phyloP scores from a whole-genome alignment of 2,329 filamentous ascomycete species.

The Volutella citrinella region DNA sequence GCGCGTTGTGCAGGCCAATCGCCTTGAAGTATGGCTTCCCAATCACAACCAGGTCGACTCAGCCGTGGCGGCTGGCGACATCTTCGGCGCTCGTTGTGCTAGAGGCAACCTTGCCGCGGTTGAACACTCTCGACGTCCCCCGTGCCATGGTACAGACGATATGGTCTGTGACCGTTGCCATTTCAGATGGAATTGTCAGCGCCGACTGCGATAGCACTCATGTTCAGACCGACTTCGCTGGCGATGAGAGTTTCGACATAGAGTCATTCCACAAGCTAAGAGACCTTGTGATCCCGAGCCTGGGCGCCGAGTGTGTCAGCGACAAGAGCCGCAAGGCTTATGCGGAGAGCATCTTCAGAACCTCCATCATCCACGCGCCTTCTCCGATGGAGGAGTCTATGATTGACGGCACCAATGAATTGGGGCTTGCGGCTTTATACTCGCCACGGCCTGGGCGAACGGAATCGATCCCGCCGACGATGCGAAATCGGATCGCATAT shows the following conservation, averaged over 20 bases:
- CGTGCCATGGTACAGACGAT: constrained; percentile 50
- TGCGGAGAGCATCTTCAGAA: constrained; percentile 72
- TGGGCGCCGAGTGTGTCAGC: constrained; percentile 64
- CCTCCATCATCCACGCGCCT: constrained; percentile 74
- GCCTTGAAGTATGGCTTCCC: constrained; percentile 77
- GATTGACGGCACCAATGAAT: constrained; percentile 44
- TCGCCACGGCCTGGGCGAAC: constrained; percentile 69
- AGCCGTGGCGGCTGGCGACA: constrained; percentile 80
- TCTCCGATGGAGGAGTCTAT: constrained; percentile 51
- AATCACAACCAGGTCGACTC: constrained; percentile 65
- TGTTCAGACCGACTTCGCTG: constrained; percentile 46
- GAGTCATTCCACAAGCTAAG: constrained; percentile 66
- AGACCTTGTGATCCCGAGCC: constrained; percentile 67
- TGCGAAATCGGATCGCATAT: constrained; percentile 72
- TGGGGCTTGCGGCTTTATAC: constrained; percentile 59
- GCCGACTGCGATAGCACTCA: constrained; percentile 55
- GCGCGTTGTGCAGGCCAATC: constrained; percentile 68
- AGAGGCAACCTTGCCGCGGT: constrained; percentile 59
- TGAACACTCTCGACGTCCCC: constrained; percentile 49
- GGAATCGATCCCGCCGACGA: constrained; percentile 60
- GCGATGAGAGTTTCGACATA: constrained; percentile 82
- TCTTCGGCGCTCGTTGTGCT: constrained; percentile 67
- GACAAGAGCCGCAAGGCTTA: constrained; percentile 68
- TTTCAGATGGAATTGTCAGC: constrained; percentile 66
- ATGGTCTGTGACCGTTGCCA: constrained; percentile 67